phyloP scores from a whole-genome alignment of 129 eudicot genomes.

The Calendula officinalis region DNA sequence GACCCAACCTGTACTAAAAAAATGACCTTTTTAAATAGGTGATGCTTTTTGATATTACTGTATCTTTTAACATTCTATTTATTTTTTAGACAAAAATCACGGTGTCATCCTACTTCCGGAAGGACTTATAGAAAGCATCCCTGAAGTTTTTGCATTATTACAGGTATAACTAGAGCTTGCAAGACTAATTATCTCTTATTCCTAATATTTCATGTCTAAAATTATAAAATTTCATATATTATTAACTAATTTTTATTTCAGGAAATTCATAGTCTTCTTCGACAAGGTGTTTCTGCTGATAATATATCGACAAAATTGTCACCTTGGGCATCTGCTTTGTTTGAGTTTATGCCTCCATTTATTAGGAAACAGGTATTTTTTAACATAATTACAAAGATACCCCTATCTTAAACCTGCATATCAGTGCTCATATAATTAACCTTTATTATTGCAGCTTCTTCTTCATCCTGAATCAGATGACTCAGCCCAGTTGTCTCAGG shows the following conservation, averaged over 20 bases:
- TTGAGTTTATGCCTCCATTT: conserved; percentile 88
- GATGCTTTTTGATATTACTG: conserved; percentile 4
- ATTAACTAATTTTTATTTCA: conserved; percentile 30
- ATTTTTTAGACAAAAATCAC: conserved; percentile 71
- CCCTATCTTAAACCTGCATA: not conserved
- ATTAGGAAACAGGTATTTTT: conserved; percentile 79
- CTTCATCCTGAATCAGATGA: conserved; percentile 88
- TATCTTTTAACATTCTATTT: not conserved
- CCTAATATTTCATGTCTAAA: not conserved
- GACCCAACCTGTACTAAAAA: too few species aligned
- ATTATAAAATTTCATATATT: conserved; percentile 1
- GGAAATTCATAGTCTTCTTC: conserved; percentile 90
- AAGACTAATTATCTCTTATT: conserved; percentile 5
- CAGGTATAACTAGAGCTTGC: conserved; percentile 47
- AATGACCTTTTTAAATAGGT: not conserved
- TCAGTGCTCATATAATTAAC: conserved; percentile 12
- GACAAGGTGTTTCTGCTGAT: conserved; percentile 75
- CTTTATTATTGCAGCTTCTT: conserved; percentile 48
- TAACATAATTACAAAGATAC: conserved; percentile 2
- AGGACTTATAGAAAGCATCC: conserved; percentile 98
- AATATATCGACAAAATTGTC: conserved; percentile 82
- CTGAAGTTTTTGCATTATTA: conserved; percentile 90
- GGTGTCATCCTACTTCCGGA: conserved; percentile 96
- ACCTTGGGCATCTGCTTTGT: conserved; percentile 99
- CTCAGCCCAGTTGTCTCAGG: conserved; percentile 91